Evolutionary conservation across 1,284 basidiomycete genomes (phyloP).

Genomic region (Ceratobasidium sp.): DNA sequence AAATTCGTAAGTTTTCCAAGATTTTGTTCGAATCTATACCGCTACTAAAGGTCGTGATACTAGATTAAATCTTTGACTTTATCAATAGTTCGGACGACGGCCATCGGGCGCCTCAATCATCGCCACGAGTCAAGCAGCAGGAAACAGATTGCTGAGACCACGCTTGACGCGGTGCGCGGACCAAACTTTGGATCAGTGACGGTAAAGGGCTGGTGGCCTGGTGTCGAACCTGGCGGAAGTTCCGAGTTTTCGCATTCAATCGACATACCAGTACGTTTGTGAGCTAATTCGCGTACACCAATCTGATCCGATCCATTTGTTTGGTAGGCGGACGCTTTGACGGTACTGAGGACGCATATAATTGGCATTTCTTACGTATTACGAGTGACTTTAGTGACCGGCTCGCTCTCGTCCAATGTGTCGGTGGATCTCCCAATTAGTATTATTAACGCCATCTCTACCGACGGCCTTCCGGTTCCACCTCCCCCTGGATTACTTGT

Average conservation of each 20-base stretch:
- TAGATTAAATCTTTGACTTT: slow-evolving; percentile 71
- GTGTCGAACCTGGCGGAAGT: slow-evolving; percentile 69
- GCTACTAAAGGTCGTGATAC: neutral
- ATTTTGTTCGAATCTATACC: neutral
- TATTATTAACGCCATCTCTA: slow-evolving; percentile 80
- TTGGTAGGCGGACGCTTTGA: slow-evolving; percentile 72
- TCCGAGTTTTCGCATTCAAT: slow-evolving; percentile 69
- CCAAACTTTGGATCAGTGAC: slow-evolving; percentile 74
- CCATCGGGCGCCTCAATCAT: slow-evolving; percentile 70
- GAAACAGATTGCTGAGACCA: slow-evolving; percentile 70
- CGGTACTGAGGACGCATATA: slow-evolving; percentile 75
- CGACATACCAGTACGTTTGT: slow-evolving; percentile 70
- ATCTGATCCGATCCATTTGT: too few species aligned
- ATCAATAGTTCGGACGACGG: slow-evolving; percentile 74
- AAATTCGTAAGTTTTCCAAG: slow-evolving; percentile 56
- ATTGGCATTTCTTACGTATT: slow-evolving; percentile 83
- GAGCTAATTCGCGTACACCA: slow-evolving; percentile 30
- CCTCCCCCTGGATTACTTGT: slow-evolving; percentile 54
- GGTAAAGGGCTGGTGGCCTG: slow-evolving; percentile 88
- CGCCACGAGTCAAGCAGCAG: slow-evolving; percentile 61
- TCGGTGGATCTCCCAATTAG: slow-evolving; percentile 73
- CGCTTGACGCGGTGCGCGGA: slow-evolving; percentile 70
- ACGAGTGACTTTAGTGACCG: slow-evolving; percentile 72
- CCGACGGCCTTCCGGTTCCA: slow-evolving; percentile 62
- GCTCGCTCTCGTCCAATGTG: slow-evolving; percentile 69